Evolutionary conservation across 75 land plant genomes (phyloP).

Genomic region (Isoetes taiwanensis): DNA sequence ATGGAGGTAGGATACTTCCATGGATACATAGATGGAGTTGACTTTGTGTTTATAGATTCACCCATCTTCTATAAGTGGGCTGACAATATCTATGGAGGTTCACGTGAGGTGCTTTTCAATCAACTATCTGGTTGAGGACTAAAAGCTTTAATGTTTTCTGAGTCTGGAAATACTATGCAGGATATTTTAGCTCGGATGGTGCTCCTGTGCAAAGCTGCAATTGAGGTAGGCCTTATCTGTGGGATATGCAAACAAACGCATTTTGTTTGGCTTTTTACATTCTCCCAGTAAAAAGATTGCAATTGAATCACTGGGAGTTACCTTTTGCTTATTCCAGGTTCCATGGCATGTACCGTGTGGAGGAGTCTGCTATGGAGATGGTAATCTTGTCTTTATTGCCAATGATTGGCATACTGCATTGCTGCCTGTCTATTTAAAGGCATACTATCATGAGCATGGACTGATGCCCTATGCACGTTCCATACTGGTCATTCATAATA

Average conservation of each 20-base stretch:
- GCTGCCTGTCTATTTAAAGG: constrained; percentile 94
- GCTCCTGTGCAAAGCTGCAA: constrained; percentile 87
- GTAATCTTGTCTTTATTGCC: constrained; percentile 85
- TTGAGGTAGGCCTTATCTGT: constrained; percentile 52
- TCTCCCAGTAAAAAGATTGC: not conserved
- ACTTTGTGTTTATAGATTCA: constrained; percentile 74
- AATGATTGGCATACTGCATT: constrained; percentile 99
- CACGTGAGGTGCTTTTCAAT: constrained; percentile 66
- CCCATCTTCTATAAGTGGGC: constrained; percentile 40
- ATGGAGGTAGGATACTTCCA: constrained; percentile 69
- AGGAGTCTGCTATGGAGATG: constrained; percentile 94
- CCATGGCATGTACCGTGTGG: constrained; percentile 99
- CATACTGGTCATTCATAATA: constrained; percentile 82
- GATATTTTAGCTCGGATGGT: constrained; percentile 84
- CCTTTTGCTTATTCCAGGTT: constrained; percentile 31
- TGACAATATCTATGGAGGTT: constrained; percentile 79
- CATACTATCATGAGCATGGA: constrained; percentile 89
- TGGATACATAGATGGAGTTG: constrained; percentile 80
- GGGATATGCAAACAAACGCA: not conserved
- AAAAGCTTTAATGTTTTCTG: too few relatives aligned
- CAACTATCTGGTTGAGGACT: too few relatives aligned
- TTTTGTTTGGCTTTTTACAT: not conserved
- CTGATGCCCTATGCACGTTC: constrained; percentile 71
- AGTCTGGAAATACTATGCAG: constrained; percentile 29
- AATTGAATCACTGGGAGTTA: not conserved